phyloP scores from a whole-genome alignment of 2,329 filamentous ascomycete genomes.

The Tympanopsis confertula region DNA sequence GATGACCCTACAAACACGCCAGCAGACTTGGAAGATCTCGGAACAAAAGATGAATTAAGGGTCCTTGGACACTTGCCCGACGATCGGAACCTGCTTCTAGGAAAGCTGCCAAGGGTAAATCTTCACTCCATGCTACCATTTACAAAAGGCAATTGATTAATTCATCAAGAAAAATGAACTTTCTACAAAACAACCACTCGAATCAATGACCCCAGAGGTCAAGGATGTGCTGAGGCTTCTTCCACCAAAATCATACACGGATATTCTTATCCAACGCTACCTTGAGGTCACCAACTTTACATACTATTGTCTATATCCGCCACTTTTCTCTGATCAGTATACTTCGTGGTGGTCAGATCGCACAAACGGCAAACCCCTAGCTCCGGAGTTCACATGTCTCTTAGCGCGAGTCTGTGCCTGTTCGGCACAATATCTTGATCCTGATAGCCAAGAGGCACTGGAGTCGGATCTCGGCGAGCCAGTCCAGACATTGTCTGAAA shows the following conservation, averaged over 20 bases:
- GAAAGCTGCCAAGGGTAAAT: no score
- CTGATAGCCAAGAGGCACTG: constrained; percentile 22
- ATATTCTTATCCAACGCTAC: constrained; percentile 31
- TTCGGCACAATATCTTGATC: constrained; percentile 26
- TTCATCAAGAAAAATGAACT: no score
- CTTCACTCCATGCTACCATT: no score
- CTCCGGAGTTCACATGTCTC: constrained; percentile 31
- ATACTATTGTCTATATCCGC: constrained; percentile 31
- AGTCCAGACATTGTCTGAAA: constrained; percentile 22
- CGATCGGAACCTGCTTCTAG: no score
- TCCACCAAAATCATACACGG: constrained; percentile 23
- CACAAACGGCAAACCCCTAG: constrained; percentile 17
- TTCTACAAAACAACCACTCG: constrained; percentile 4
- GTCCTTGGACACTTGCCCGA: no score
- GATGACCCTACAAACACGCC: no score
- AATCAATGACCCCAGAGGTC: constrained; percentile 15
- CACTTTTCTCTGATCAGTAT: constrained; percentile 29
- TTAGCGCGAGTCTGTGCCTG: constrained; percentile 31
- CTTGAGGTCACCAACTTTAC: constrained; percentile 29
- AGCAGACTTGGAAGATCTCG: no score
- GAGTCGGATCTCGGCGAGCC: constrained; percentile 29
- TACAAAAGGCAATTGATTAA: no score
- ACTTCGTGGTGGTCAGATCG: constrained; percentile 30
- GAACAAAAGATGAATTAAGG: no score
- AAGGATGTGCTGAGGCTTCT: constrained; percentile 15